A percentile compares a stretch with the other conserved stretches of the same genome.
Evolutionary conservation across 108 stramenopile species (phyloP).

Genomic region (Mediolabrus comicus): DNA sequence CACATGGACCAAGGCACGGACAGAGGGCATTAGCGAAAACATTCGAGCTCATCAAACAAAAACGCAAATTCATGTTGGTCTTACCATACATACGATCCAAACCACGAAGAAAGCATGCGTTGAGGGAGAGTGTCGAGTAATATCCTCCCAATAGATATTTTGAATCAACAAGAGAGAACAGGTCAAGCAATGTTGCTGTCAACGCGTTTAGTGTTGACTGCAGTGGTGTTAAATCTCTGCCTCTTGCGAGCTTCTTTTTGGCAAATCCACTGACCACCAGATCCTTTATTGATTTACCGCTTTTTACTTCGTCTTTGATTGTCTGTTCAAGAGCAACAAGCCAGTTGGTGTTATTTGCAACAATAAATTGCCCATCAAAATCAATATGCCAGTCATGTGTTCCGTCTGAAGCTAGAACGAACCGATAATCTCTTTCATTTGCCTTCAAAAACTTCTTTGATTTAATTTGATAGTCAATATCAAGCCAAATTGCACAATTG

Average conservation of each 20-base stretch:
- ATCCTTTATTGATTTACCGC: constrained; percentile 5
- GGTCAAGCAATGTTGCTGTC: constrained; percentile 35
- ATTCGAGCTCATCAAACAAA: too few species aligned
- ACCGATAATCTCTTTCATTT: constrained; percentile 32
- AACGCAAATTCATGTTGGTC: too few species aligned
- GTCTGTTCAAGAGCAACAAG: constrained; percentile 19
- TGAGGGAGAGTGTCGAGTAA: constrained; percentile 43
- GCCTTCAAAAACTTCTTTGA: constrained; percentile 24
- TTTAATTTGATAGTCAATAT: constrained; percentile 47
- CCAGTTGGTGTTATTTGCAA: constrained; percentile 44
- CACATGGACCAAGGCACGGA: too few species aligned
- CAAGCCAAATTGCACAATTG: constrained; percentile 45
- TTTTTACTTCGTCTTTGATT: constrained; percentile 4
- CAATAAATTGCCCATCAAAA: constrained; percentile 36
- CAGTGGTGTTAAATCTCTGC: constrained; percentile 21
- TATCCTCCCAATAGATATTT: constrained; percentile 42
- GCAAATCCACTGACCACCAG: constrained; percentile 23
- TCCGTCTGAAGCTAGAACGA: constrained; percentile 42
- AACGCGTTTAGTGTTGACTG: constrained; percentile 25
- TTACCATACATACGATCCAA: constrained; percentile 39
- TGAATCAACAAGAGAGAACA: constrained; percentile 44
- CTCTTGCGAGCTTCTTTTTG: constrained; percentile 6
- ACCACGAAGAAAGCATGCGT: constrained; percentile 46
- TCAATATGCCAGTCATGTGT: constrained; percentile 46
- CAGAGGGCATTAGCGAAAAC: too few species aligned